These are phyloP conservation scores for Hanseniaspora vineae DNA, from an alignment of 805 yeast species.

Conservation along the genomic window DNA sequence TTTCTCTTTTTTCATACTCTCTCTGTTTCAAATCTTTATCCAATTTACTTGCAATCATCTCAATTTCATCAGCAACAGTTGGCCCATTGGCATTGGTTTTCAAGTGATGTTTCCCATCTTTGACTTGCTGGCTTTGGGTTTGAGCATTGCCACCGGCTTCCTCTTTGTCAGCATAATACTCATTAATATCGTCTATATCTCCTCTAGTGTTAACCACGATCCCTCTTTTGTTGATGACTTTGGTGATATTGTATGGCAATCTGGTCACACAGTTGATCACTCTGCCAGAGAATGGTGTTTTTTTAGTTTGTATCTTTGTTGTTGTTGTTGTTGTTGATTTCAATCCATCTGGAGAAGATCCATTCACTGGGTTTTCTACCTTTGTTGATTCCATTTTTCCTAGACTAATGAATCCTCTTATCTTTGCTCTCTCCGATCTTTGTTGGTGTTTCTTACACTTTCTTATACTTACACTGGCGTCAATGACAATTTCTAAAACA, in stretches of 20 bases:
- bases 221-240: constrained; percentile 1
- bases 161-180: too few relatives aligned
- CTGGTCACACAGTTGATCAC: constrained; percentile 26
- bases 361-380: too few relatives aligned
- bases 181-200: too few relatives aligned
- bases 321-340: neutral
- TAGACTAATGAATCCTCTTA: too few relatives aligned
- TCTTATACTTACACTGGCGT: too few relatives aligned
- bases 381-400: too few relatives aligned
- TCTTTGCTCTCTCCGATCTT: too few relatives aligned
- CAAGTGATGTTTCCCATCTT: too few relatives aligned
- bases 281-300: constrained; percentile 8
- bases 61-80: neutral
- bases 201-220: neutral
- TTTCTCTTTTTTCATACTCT: neutral
- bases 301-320: neutral
- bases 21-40: neutral
- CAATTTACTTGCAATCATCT: neutral
- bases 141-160: neutral
- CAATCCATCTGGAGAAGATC: too few relatives aligned
- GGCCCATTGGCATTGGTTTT: neutral
- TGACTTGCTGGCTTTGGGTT: neutral
- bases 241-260: constrained; percentile 21
- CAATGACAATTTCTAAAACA: too few relatives aligned
- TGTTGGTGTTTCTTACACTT: too few relatives aligned